Conservation (phyloP, 1,284 basidiomycete genomes). For the Phellopilus nigrolimitatus region DNA sequence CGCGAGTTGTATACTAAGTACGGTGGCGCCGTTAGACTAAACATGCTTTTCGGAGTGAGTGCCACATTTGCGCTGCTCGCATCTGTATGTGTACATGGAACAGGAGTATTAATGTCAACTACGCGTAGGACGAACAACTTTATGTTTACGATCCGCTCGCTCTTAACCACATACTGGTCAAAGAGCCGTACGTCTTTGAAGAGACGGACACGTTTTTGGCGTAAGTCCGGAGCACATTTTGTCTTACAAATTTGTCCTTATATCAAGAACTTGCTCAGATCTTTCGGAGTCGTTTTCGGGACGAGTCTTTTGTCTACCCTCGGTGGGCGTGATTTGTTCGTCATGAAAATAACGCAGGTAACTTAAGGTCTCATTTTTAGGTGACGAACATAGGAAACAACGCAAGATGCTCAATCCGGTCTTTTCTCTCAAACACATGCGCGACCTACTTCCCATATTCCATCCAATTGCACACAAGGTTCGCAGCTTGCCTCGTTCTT, state of each 20-base stretch:
- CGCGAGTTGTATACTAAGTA: constrained; percentile 16
- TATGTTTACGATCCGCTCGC: constrained; percentile 25
- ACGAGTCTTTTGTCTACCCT: constrained; percentile 23
- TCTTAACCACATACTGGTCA: constrained; percentile 29
- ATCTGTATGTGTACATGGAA: too few species aligned
- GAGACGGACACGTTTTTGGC: constrained; percentile 23
- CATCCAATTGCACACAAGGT: constrained; percentile 29
- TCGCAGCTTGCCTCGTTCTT: constrained; percentile 13
- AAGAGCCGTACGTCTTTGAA: constrained; percentile 30
- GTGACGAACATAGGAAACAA: constrained; percentile 26
- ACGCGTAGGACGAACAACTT: constrained; percentile 16
- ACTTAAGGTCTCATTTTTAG: too few species aligned
- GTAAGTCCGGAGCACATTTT: constrained; percentile 18
- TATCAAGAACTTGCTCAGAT: constrained; percentile 10
- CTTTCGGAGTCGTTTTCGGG: constrained; percentile 22
- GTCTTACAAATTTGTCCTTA: not conserved
- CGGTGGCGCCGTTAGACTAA: constrained; percentile 16
- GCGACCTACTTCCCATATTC: constrained; percentile 28
- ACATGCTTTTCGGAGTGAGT: constrained; percentile 20
- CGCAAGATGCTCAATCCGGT: constrained; percentile 30
- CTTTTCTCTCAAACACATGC: constrained; percentile 29
- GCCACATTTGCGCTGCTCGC: not conserved
- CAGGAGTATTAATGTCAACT: not conserved
- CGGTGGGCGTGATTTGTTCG: constrained; percentile 16
- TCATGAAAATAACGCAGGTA: constrained; percentile 13